Evolutionary conservation across 2,329 filamentous ascomycete species (phyloP).

Genomic region (Alternaria brassicicola): DNA sequence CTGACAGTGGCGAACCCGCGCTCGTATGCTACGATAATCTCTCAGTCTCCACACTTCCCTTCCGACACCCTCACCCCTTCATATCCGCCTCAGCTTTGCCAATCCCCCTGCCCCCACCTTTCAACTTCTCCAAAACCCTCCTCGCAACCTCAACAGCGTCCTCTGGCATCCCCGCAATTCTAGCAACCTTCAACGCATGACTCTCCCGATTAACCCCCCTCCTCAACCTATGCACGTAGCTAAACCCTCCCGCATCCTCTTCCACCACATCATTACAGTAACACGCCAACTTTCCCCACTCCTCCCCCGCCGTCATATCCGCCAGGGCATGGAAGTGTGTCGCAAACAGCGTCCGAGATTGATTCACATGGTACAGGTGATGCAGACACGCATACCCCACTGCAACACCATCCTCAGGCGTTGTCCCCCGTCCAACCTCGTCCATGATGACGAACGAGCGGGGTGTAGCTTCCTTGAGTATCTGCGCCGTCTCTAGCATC

Average conservation of each 20-base stretch:
- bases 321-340: constrained; percentile 91
- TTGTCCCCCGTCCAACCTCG: constrained; percentile 93
- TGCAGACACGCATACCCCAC: constrained; percentile 88
- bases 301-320: constrained; percentile 69
- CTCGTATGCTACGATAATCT: too few species aligned
- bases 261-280: constrained; percentile 93
- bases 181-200: constrained; percentile 94
- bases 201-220: constrained; percentile 84
- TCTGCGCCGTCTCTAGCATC: constrained; percentile 95
- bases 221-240: constrained; percentile 82
- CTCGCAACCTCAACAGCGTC: constrained; percentile 72
- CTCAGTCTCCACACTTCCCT: too few species aligned
- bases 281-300: constrained; percentile 66
- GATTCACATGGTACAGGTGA: constrained; percentile 79
- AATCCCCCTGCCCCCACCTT: not conserved
- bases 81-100: too few species aligned
- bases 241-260: constrained; percentile 67
- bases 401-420: constrained; percentile 87
- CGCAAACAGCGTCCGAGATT: constrained; percentile 83
- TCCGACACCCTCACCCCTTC: accelerated
- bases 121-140: constrained; percentile 57
- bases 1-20: too few species aligned
- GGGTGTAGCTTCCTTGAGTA: constrained; percentile 81
- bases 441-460: constrained; percentile 96
- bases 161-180: constrained; percentile 77